Evolutionary conservation across 176 grass and related monocot genomes (phyloP).

Genomic region (Oryza glaberrima): DNA sequence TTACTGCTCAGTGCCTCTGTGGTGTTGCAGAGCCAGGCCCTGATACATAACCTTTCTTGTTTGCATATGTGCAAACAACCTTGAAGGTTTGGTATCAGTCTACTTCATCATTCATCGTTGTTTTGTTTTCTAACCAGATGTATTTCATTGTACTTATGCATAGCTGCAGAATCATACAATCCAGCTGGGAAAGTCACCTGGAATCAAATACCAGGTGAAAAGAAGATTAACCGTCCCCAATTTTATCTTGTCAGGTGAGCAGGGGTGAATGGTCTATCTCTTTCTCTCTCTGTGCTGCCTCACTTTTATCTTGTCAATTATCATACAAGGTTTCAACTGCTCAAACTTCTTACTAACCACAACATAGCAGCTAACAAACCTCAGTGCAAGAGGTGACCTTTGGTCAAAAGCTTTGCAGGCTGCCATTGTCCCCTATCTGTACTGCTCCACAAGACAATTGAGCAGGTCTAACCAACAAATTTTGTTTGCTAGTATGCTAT

Average conservation of each 20-base stretch:
- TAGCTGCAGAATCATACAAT: background rate
- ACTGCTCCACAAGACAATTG: constrained; percentile 38
- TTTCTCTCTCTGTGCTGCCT: background rate
- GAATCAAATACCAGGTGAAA: background rate
- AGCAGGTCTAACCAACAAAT: constrained; percentile 35
- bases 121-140: background rate
- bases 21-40: background rate
- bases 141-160: background rate
- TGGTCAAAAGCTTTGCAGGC: constrained; percentile 14
- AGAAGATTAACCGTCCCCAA: background rate
- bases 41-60: background rate
- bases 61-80: background rate
- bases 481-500: background rate
- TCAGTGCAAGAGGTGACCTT: background rate
- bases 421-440: constrained; percentile 3
- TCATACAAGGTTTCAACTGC: constrained; percentile 39
- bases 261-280: background rate
- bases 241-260: constrained; percentile 13
- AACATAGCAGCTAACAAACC: constrained; percentile 11
- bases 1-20: background rate
- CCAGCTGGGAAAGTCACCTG: background rate
- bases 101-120: background rate
- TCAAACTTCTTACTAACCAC: constrained; percentile 37
- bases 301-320: background rate
- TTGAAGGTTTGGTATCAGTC: background rate